Evolutionary conservation across 2,329 filamentous ascomycete genomes (phyloP).

Genomic region (Xylariomycetidae sp.): DNA sequence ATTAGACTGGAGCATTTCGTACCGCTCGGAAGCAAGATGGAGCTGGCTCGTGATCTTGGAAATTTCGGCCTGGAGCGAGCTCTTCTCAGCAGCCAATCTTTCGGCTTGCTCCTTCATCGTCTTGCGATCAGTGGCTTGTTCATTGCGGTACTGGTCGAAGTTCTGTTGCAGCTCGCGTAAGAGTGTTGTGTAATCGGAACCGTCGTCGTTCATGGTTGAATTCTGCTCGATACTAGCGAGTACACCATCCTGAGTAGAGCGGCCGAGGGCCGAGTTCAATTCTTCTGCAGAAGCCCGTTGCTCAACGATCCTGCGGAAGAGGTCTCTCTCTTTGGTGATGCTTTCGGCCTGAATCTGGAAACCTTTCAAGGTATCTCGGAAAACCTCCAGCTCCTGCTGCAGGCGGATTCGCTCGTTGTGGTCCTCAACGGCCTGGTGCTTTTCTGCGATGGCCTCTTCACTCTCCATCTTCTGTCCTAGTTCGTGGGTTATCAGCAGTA

Average conservation of each 20-base stretch:
- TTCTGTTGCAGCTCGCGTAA: constrained; percentile 84
- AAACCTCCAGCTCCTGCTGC: constrained; percentile 63
- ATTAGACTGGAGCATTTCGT: constrained; percentile 85
- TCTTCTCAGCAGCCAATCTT: constrained; percentile 74
- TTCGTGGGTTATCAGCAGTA: constrained; percentile 76
- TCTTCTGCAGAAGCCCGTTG: constrained; percentile 58
- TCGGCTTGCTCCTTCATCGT: constrained; percentile 82
- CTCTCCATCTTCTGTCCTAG: constrained; percentile 87
- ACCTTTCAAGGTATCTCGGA: constrained; percentile 79
- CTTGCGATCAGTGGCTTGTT: constrained; percentile 73
- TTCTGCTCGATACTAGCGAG: constrained; percentile 56
- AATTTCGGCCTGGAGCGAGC: constrained; percentile 73
- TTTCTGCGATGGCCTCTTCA: constrained; percentile 69
- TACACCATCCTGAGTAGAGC: constrained; percentile 58
- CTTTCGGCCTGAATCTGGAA: constrained; percentile 82
- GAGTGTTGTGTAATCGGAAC: constrained; percentile 63
- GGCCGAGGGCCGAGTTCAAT: constrained; percentile 63
- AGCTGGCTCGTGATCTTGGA: constrained; percentile 76
- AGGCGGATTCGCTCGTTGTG: constrained; percentile 69
- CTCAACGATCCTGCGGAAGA: constrained; percentile 91
- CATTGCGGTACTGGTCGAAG: constrained; percentile 84
- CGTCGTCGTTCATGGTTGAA: constrained; percentile 47
- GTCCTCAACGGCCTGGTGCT: constrained; percentile 56
- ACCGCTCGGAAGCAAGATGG: constrained; percentile 73
- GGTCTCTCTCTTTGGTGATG: constrained; percentile 92